A percentile compares a stretch with the other conserved stretches of the same genome.
phyloP scores from a whole-genome alignment of 805 yeast species.

The Priceomyces haplophilus region DNA sequence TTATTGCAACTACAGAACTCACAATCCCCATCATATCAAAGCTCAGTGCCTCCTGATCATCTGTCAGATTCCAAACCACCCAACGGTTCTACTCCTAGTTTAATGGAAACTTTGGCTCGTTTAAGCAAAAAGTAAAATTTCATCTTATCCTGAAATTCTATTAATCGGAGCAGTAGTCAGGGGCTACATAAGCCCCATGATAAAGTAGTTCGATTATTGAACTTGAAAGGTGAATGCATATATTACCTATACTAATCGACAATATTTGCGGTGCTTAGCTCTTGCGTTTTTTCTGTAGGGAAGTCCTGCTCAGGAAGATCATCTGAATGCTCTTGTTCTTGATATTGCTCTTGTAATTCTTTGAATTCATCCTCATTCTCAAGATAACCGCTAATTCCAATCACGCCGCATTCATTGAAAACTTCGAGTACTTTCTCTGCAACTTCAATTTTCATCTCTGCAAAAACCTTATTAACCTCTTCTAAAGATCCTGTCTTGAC shows the following conservation, averaged over 20 bases:
- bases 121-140: slow-evolving; percentile 26
- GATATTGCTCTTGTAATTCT: slow-evolving; percentile 49
- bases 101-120: slow-evolving; percentile 38
- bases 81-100: slow-evolving; percentile 20
- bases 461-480: slow-evolving; percentile 79
- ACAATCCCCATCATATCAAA: slow-evolving; percentile 6
- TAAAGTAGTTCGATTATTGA: not conserved
- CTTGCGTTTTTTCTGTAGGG: slow-evolving; percentile 2
- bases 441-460: slow-evolving; percentile 63
- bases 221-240: slow-evolving; percentile 1
- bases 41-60: slow-evolving; percentile 1
- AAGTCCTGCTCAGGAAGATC: slow-evolving; percentile 10
- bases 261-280: slow-evolving; percentile 16
- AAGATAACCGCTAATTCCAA: slow-evolving; percentile 73
- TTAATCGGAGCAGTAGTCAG: not conserved
- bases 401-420: slow-evolving; percentile 77
- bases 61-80: slow-evolving; percentile 10
- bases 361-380: slow-evolving; percentile 72
- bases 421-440: slow-evolving; percentile 76
- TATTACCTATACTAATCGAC: slow-evolving; percentile 17
- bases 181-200: not conserved
- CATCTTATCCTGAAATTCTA: not conserved
- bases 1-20: slow-evolving; percentile 25
- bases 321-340: slow-evolving; percentile 12
- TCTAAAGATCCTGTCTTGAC: slow-evolving; percentile 69